phyloP scores from a whole-genome alignment of 768 basidiomycete species.

The Mycena filopes region DNA sequence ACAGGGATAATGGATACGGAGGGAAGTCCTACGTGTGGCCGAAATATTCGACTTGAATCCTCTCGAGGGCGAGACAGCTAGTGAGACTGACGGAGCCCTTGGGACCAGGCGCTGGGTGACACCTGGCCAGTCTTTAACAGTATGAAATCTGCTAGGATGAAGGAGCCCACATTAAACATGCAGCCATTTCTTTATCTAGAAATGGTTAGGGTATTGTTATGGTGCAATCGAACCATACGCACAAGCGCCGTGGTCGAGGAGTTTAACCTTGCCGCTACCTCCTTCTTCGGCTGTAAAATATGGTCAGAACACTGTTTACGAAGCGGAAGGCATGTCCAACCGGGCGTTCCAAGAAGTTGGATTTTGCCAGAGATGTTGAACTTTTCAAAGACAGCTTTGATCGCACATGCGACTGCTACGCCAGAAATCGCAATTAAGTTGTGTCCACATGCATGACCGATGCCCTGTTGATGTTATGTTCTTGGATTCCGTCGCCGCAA shows the following conservation, averaged over 20 bases:
- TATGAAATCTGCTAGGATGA: neutral
- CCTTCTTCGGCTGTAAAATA: constrained; percentile 75
- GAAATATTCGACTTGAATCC: constrained; percentile 69
- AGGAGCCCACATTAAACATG: constrained; percentile 72
- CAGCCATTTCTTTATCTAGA: constrained; percentile 76
- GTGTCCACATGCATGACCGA: constrained; percentile 84
- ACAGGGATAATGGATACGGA: neutral
- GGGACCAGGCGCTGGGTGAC: constrained; percentile 85
- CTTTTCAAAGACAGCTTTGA: constrained; percentile 70
- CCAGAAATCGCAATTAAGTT: constrained; percentile 84
- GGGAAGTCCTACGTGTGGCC: constrained; percentile 72
- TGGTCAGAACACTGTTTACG: neutral
- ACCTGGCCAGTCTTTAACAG: constrained; percentile 56
- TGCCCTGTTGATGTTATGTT: constrained; percentile 42
- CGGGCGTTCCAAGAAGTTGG: constrained; percentile 81
- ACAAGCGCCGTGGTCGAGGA: constrained; percentile 67
- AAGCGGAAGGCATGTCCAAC: constrained; percentile 45
- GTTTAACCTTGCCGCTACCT: constrained; percentile 74
- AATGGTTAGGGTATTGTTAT: neutral
- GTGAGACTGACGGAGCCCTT: constrained; percentile 73
- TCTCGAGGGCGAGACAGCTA: constrained; percentile 70
- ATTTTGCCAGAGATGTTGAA: constrained; percentile 75
- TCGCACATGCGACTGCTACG: constrained; percentile 75
- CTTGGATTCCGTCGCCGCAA: neutral
- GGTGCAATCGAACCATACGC: neutral